Conservation (phyloP, 176 grass and related monocot genomes). For the Triticum urartu region DNA sequence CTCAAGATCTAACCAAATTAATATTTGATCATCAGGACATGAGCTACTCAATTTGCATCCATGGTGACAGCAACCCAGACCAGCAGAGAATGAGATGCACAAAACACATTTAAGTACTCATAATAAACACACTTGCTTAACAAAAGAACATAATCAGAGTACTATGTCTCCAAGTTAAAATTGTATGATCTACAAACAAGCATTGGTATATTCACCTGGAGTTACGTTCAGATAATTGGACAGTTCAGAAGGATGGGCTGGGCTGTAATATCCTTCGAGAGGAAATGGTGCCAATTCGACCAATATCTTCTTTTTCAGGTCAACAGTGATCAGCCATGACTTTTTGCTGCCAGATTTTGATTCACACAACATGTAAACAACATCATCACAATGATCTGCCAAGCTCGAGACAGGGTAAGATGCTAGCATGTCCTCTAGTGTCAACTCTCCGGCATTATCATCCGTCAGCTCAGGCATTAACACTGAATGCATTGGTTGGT, state of each 20-base stretch:
- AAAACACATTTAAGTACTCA: neutral
- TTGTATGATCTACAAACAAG: neutral
- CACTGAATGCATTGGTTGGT: neutral
- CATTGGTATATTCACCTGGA: neutral
- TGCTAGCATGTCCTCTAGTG: neutral
- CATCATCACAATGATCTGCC: neutral
- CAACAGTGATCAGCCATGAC: neutral
- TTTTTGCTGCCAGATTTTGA: neutral
- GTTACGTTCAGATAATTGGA: neutral
- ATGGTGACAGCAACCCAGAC: neutral
- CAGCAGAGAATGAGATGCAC: neutral
- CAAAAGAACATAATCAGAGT: neutral
- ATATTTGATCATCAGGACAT: neutral
- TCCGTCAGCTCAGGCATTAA: neutral
- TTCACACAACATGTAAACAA: neutral
- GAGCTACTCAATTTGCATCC: neutral
- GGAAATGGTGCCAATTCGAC: constrained; percentile 2
- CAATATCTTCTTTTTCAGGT: neutral
- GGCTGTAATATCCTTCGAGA: neutral
- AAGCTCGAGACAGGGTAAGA: constrained; percentile 3
- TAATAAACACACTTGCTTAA: neutral
- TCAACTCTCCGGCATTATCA: neutral
- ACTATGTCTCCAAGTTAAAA: neutral
- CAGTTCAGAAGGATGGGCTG: neutral
- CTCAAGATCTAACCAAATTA: neutral